A percentile compares a stretch with the other conserved stretches of the same genome.
phyloP scores from a whole-genome alignment of 2,329 filamentous ascomycete genomes.

The Penicillium aurantiogriseum region DNA sequence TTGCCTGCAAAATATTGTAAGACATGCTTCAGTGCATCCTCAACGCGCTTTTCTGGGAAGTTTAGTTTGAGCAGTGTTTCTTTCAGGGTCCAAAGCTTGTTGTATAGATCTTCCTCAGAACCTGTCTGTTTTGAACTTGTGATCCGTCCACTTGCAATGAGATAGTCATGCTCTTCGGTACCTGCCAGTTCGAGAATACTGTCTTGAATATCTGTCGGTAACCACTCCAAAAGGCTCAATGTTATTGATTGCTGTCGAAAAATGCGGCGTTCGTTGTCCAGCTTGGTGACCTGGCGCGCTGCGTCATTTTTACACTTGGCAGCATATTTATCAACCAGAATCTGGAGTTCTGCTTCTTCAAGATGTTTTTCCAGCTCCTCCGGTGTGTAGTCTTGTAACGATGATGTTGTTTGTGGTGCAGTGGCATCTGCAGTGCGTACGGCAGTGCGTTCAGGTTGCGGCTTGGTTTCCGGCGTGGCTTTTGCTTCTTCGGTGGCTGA shows the following conservation, averaged over 20 bases:
- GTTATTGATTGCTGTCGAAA: conserved; percentile 75
- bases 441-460: conserved; percentile 22
- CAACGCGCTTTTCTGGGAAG: conserved; percentile 64
- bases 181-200: conserved; percentile 66
- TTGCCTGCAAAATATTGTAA: conserved; percentile 66
- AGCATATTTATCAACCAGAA: conserved; percentile 80
- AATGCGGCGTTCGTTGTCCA: conserved; percentile 82
- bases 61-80: conserved; percentile 67
- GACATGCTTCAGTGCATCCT: conserved; percentile 64
- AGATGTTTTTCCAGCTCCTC: conserved; percentile 89
- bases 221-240: conserved; percentile 73
- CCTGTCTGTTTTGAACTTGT: conserved; percentile 40
- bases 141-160: conserved; percentile 28
- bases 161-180: conserved; percentile 42
- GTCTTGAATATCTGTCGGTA: conserved; percentile 74
- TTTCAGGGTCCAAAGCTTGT: conserved; percentile 81
- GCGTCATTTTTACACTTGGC: conserved; percentile 77
- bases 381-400: conserved; percentile 63
- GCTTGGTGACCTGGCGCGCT: conserved; percentile 68
- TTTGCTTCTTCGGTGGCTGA: conserved; percentile 30
- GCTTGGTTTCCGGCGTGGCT: conserved; percentile 33
- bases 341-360: conserved; percentile 84
- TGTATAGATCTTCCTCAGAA: conserved; percentile 73
- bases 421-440: conserved; percentile 16
- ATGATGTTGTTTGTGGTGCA: conserved; percentile 24